Conservation (phyloP, 139 green algal genomes). For the Chlamydomonas sp. region DNA sequence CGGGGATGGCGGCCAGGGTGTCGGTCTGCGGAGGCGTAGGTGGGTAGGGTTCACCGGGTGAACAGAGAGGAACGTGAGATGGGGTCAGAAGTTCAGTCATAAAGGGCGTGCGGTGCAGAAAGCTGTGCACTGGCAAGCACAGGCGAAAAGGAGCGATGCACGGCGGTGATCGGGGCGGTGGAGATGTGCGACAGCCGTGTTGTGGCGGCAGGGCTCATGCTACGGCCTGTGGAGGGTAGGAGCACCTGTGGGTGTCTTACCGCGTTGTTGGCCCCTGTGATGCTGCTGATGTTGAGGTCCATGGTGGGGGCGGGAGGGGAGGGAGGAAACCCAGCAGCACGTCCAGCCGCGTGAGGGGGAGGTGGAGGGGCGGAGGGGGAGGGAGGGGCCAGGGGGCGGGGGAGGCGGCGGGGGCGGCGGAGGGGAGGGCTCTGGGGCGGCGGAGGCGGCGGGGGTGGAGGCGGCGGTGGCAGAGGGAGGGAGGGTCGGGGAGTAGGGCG, state of each 20-base stretch:
- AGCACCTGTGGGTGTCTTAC: no score
- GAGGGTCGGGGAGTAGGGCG: no score
- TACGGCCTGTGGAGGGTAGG: neutral
- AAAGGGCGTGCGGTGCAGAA: neutral
- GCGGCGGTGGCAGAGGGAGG: neutral
- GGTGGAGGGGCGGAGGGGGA: no score
- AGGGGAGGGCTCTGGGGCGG: no score
- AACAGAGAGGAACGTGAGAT: neutral
- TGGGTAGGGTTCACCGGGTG: neutral
- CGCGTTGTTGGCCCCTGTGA: neutral
- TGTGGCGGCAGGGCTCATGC: neutral
- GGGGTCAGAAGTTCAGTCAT: neutral
- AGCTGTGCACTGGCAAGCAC: neutral
- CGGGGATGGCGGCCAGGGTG: neutral
- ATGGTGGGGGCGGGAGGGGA: constrained; percentile 8
- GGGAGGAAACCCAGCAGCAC: neutral
- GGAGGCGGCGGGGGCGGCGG: neutral
- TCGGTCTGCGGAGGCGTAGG: neutral
- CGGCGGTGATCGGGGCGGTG: no score
- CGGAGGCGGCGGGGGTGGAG: neutral
- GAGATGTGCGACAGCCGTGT: neutral
- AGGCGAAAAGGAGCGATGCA: neutral
- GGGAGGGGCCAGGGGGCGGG: no score
- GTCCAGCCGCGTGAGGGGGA: neutral
- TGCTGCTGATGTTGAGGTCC: neutral